Base-by-base conservation (phyloP, 2,329 filamentous ascomycete genomes). In the Alternaria postmessia region DNA sequence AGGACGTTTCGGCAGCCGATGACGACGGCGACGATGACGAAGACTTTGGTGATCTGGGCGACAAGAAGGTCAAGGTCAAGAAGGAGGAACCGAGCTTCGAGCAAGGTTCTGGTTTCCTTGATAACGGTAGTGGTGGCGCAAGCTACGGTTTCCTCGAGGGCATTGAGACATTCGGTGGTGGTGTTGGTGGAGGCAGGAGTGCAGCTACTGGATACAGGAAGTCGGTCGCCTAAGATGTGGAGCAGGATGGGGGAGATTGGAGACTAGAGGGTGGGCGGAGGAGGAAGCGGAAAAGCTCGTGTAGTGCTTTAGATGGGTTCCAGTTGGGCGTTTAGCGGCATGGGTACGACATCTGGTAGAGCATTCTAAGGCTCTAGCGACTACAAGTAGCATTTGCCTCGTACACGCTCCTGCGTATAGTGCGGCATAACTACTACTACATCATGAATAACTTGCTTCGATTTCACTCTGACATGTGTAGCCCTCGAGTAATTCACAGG, bases 21-120 rank as follows among this genome's bases (percentile, higher is more conserved):
- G 42, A 49, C 8, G 52, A 61, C 8, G 26, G 54, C 2, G 44
- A 69, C 16, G 63, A 70, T 4, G 65, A 69, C 0, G 73, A 72
- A 1, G 69, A 73, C 38, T 59, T 67, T 9, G 3, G 11, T 16
- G 24, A 14, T 18, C 12, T 24, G 2, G 4, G 11, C 4, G 41
- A 12, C 1, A 7, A 18, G 7, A 44, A 47, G 1, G 26, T 26
- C 8, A 39, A 47, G 2, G 26, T 57, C 20, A 41, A 52, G 34
- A 38, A 53, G 18, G 51, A 59, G 20, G 56, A 58, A 2, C n/a
- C 22, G 41, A 16, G 26, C 9, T 54, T 54, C 28, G 61, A 55
- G 3, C 41, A 52, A 8, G 42, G 18, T 9, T 46, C 43, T 1
- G 30, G 30, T 22, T 22, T 26, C 5, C 24, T 38, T 4, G 44